Evolutionary conservation across 495 filamentous ascomycete species (phyloP).

Genomic region (Cudoniella acicularis): DNA sequence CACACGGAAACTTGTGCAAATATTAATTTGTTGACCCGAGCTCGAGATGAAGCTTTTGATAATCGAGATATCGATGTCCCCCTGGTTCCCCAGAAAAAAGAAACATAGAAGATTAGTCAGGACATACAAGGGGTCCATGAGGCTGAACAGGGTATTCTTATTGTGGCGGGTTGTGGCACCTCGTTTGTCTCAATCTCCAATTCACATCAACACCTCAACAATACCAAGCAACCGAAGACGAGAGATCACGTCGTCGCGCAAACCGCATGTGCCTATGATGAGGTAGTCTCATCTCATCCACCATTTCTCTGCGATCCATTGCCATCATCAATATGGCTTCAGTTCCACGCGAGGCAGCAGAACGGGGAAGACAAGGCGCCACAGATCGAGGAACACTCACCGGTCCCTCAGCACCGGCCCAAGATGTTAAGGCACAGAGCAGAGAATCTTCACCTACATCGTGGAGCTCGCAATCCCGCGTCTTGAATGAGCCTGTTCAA

Average conservation of each 20-base stretch:
- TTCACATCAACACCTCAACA: not conserved
- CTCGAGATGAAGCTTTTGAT: not conserved
- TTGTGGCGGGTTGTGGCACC: too few relatives aligned
- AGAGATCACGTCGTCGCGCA: not conserved
- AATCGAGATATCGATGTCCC: not conserved
- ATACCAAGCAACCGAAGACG: not conserved
- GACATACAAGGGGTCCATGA: not conserved
- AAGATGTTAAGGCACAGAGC: too few relatives aligned
- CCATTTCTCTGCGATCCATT: not conserved
- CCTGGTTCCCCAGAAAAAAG: too few relatives aligned
- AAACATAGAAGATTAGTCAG: not conserved
- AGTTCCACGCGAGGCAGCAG: not conserved
- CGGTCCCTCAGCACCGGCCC: too few relatives aligned
- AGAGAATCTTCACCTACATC: not conserved
- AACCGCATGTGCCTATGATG: not conserved
- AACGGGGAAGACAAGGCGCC: not conserved
- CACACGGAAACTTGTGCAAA: too few relatives aligned
- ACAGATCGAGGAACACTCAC: too few relatives aligned
- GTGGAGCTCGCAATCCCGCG: not conserved
- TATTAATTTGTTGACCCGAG: too few relatives aligned
- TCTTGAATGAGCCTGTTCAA: not conserved
- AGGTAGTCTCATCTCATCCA: not conserved
- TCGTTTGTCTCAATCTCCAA: too few relatives aligned
- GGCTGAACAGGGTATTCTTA: not conserved
- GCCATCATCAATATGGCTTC: not conserved